Base-by-base conservation (phyloP, 176 grass and related monocot genomes). In the Paspalum vaginatum region DNA sequence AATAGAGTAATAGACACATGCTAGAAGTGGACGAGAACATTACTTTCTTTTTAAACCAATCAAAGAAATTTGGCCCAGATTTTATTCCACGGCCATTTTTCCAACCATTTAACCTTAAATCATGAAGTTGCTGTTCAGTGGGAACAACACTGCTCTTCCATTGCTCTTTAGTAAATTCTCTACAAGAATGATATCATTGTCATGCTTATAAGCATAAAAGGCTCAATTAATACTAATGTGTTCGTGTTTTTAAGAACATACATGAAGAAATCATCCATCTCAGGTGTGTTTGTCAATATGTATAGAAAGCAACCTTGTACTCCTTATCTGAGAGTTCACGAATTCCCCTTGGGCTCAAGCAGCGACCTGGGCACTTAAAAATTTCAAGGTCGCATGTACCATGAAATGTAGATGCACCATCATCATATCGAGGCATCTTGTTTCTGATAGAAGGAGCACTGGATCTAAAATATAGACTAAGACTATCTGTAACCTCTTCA, bases 101-200 rank as follows among this genome's bases (percentile, higher is more conserved):
- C 65, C 42, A 46, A 5, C 65, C 65, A 24, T 68, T 20, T 40
- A 68, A 46, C 20, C 65, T 68, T 24, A 68, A 68, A 22, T 68
- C 65, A 12, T 9, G 7, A 16, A 46, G 39, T 46, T 68, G 65
- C 39, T 68, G 6, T 65, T 37, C 26, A 0, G 26, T 63, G 4
- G 60, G 60, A 63, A 6, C 1, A 9, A 38, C 0, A 0, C 62
- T 37, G 4, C 62, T 65, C 37, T 41, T 66, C 64, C 64, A 66
- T 0, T 66, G 16, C 6, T 66, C 53, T n/a, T 55, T n/a, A n/a
- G n/a, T 17, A 55, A 55, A 55, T 55, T 55, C 17, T 8, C 53
- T 55, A 55, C 6, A 55, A 2, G 16, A 18, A 18, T 16, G 17
- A 18, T 18, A 1, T 18, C 0, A 53, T 18, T 18, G 50, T 53